Evolutionary conservation across 352 stramenopile genomes (phyloP).

Genomic region (Discostella stelligera): DNA sequence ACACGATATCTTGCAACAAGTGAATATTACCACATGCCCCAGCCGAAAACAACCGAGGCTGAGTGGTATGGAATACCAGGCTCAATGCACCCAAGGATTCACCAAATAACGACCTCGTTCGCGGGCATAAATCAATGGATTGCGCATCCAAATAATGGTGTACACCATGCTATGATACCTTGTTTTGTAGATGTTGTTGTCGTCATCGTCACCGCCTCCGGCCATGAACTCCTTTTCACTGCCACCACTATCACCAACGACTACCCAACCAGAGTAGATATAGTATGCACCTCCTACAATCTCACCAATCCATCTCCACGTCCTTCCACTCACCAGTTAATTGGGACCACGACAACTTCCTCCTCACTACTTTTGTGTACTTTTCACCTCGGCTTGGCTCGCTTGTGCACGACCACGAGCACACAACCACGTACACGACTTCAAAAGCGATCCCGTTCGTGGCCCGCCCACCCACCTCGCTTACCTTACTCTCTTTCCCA

Average conservation of each 20-base stretch:
- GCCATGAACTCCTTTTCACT: constrained; percentile 10
- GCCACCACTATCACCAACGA: constrained; percentile 33
- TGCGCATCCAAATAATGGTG: constrained; percentile 95
- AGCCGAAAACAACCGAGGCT: constrained; percentile 92
- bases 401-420: no score
- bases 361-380: no score
- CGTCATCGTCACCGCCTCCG: constrained; percentile 1
- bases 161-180: constrained; percentile 95
- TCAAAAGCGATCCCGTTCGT: no score
- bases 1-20: constrained; percentile 91
- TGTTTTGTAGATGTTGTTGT: constrained; percentile 8
- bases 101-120: constrained; percentile 94
- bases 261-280: no score
- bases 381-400: no score
- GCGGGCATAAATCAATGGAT: constrained; percentile 98
- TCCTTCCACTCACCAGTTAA: constrained; percentile 42
- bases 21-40: constrained; percentile 93
- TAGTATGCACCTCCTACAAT: constrained; percentile 96
- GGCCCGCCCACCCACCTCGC: no score
- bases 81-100: constrained; percentile 89
- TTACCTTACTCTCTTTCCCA: no score
- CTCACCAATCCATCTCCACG: constrained; percentile 91
- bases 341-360: no score
- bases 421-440: no score
- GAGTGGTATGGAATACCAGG: constrained; percentile 95